Evolutionary conservation across 768 basidiomycete genomes (phyloP).

Genomic region (Leucocoprinus birnbaumii): DNA sequence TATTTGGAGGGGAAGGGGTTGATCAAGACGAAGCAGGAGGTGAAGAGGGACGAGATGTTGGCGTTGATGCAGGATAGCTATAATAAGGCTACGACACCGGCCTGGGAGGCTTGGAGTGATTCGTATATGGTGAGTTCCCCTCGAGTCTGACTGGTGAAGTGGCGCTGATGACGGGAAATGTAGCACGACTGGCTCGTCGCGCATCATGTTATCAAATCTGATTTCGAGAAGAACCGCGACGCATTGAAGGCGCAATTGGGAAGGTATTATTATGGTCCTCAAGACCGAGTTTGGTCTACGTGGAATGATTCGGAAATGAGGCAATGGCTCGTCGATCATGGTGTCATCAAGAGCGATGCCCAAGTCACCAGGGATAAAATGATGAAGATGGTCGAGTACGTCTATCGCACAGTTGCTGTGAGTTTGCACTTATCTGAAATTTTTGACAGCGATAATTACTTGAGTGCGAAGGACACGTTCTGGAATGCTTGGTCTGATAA

Average conservation of each 20-base stretch:
- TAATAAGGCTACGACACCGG: conserved; percentile 52
- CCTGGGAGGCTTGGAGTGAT: conserved; percentile 87
- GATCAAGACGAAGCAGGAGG: conserved; percentile 55
- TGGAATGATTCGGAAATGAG: conserved; percentile 83
- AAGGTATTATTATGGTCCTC: conserved; percentile 67
- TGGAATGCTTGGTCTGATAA: conserved; percentile 73
- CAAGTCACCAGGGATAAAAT: conserved; percentile 73
- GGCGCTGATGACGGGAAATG: neutral
- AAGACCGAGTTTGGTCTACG: conserved; percentile 52
- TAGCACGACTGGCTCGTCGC: conserved; percentile 83
- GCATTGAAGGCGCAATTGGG: conserved; percentile 67
- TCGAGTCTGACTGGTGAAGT: neutral
- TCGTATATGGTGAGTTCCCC: conserved; percentile 63
- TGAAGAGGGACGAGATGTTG: conserved; percentile 66
- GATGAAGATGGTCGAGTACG: conserved; percentile 65
- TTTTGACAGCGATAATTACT: conserved; percentile 62
- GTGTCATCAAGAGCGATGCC: conserved; percentile 68
- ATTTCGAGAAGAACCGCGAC: conserved; percentile 52
- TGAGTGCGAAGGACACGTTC: conserved; percentile 53
- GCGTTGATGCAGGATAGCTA: conserved; percentile 69
- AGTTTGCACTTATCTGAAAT: neutral
- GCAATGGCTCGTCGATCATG: conserved; percentile 75
- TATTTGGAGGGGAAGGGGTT: conserved; percentile 79
- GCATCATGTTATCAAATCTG: conserved; percentile 67
- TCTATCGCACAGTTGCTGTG: conserved; percentile 2